Conservation (phyloP, 2,329 filamentous ascomycete genomes). For the Neonectria sp. region DNA sequence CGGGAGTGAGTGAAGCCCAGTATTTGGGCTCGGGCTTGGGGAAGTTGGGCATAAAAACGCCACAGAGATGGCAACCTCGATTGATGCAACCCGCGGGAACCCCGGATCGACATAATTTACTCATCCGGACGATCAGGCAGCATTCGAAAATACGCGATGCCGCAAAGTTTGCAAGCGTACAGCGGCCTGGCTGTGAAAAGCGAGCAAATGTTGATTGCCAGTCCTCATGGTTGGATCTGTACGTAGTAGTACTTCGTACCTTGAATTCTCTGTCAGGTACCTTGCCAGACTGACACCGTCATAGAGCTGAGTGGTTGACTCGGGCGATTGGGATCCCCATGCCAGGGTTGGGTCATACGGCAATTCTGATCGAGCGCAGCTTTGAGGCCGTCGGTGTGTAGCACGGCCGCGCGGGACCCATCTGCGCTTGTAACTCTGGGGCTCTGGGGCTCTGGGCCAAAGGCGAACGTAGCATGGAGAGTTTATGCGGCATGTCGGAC, state of each 20-base stretch:
- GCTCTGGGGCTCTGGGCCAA: conserved; percentile 7
- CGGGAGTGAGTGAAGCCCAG: conserved; percentile 25
- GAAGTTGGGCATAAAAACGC: conserved; percentile 42
- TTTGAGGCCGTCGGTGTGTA: conserved; percentile 41
- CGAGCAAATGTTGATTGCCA: conserved; percentile 14
- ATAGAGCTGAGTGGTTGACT: conserved; percentile 37
- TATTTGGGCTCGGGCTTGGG: conserved; percentile 31
- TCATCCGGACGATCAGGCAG: conserved; percentile 21
- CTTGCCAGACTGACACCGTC: conserved; percentile 13
- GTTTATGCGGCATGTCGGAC: conserved; percentile 29
- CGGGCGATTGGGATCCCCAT: conserved; percentile 40
- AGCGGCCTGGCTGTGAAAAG: conserved; percentile 7
- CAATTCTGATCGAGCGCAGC: conserved; percentile 48
- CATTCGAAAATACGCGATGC: conserved; percentile 34
- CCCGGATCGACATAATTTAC: conserved; percentile 34
- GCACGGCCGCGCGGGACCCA: conserved; percentile 27
- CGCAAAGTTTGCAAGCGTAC: conserved; percentile 24
- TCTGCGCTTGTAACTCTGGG: conserved; percentile 14
- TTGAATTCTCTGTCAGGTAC: conserved; percentile 7
- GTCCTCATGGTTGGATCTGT: conserved; percentile 14
- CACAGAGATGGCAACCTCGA: conserved; percentile 26
- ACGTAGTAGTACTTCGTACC: background rate
- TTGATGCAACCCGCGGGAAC: conserved; percentile 26
- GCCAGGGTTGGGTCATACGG: conserved; percentile 36
- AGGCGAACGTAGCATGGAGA: conserved; percentile 22